Conservation (phyloP, 768 basidiomycete species). For the Auriculariales sp. region DNA sequence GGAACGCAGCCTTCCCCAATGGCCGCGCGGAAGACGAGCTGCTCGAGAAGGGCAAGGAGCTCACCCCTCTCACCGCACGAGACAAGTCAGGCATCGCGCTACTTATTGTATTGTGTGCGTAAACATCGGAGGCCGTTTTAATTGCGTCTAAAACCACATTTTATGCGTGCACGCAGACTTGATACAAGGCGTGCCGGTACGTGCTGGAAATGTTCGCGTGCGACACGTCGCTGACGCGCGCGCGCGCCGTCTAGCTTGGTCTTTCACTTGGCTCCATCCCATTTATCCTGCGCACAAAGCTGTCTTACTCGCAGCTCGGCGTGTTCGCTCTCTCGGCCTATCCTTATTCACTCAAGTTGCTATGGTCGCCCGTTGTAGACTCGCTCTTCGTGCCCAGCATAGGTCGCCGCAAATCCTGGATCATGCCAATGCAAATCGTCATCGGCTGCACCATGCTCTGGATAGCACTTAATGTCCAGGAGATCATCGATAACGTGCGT, state of each 20-base stretch:
- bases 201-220: conserved; percentile 15
- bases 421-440: conserved; percentile 89
- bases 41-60: conserved; percentile 9
- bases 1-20: neutral
- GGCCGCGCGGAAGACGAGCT: conserved; percentile 1
- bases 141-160: conserved; percentile 6
- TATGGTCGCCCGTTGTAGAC: conserved; percentile 98
- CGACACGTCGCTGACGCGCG: conserved; percentile 2
- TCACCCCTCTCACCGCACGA: conserved; percentile 36
- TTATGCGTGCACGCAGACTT: conserved; percentile 19
- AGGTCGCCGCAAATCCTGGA: conserved; percentile 98
- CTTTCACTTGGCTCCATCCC: conserved; percentile 92
- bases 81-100: conserved; percentile 79
- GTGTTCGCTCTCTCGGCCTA: conserved; percentile 87
- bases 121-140: neutral
- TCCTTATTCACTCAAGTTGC: conserved; percentile 89
- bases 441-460: conserved; percentile 75
- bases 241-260: conserved; percentile 44
- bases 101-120: conserved; percentile 77
- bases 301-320: conserved; percentile 94
- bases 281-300: conserved; percentile 85
- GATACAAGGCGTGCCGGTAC: conserved; percentile 77
- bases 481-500: conserved; percentile 62
- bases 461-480: conserved; percentile 59
- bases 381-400: conserved; percentile 67